Evolutionary conservation across 2,329 filamentous ascomycete genomes (phyloP).

Genomic region (Pleoardoris graminearum): DNA sequence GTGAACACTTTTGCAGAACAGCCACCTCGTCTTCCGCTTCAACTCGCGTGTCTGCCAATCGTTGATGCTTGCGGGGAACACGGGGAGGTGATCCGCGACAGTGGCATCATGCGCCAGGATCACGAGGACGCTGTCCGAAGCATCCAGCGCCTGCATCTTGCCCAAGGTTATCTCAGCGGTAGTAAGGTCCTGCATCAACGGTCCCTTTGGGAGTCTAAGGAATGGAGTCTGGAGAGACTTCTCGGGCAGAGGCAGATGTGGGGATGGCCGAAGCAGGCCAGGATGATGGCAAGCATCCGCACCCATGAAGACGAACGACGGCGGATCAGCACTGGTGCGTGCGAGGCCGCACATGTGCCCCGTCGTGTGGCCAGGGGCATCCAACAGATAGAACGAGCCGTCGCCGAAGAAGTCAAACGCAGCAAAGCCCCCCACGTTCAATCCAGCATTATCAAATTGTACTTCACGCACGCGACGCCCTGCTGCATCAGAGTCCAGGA

Average conservation of each 20-base stretch:
- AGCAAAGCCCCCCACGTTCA: slow-evolving; percentile 51
- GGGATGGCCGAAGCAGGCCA: slow-evolving; percentile 31
- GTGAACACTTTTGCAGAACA: too few relatives aligned
- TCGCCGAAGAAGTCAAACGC: slow-evolving; percentile 61
- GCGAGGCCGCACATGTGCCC: slow-evolving; percentile 58
- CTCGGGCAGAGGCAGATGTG: slow-evolving; percentile 24
- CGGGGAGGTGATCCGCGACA: too few relatives aligned
- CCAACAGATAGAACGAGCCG: slow-evolving; percentile 59
- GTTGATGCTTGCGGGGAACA: too few relatives aligned
- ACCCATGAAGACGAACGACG: slow-evolving; percentile 33
- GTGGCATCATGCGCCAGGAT: too few relatives aligned
- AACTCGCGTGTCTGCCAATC: too few relatives aligned
- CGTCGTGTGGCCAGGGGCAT: slow-evolving; percentile 57
- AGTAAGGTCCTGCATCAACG: too few relatives aligned
- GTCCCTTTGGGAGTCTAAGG: too few relatives aligned
- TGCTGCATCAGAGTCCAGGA: background rate
- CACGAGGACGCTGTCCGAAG: too few relatives aligned
- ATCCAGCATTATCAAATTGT: background rate
- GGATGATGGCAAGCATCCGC: slow-evolving; percentile 33
- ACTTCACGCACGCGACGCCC: slow-evolving; percentile 1
- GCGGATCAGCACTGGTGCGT: slow-evolving; percentile 36
- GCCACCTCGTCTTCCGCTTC: too few relatives aligned
- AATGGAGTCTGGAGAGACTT: slow-evolving; percentile 22
- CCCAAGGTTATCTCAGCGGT: too few relatives aligned
- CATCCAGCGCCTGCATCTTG: too few relatives aligned